These are phyloP conservation scores for Schoenoplectus tabernaemontani DNA, from an alignment of 202 grass and related monocot species.

Conservation along the genomic window DNA sequence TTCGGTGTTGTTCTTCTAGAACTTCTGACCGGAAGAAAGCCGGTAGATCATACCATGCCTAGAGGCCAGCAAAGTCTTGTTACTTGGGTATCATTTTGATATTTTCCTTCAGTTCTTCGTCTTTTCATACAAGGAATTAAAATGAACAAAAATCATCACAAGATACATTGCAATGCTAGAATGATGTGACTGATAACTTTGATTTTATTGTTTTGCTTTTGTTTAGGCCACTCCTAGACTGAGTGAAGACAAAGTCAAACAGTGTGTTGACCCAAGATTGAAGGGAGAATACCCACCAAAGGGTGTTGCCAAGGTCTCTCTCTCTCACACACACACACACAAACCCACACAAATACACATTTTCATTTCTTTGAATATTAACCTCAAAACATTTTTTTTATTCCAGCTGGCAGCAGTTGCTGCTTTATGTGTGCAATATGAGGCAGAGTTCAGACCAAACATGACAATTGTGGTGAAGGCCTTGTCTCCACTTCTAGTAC, in stretches of 20 bases:
- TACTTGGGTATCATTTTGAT: conserved; percentile 50
- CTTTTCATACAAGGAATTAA: neutral
- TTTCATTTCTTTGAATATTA: neutral
- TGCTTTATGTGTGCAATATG: conserved; percentile 79
- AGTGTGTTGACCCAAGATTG: conserved; percentile 75
- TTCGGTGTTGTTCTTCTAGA: conserved; percentile 93
- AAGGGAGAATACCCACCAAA: conserved; percentile 71
- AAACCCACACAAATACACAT: no score
- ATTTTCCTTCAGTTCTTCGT: neutral
- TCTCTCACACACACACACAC: no score
- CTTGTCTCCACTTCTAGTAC: conserved; percentile 57
- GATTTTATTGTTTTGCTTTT: conserved; percentile 18
- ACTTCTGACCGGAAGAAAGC: conserved; percentile 79
- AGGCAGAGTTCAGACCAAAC: conserved; percentile 78
- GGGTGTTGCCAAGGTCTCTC: conserved; percentile 64
- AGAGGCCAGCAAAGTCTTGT: conserved; percentile 83
- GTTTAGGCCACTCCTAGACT: conserved; percentile 63
- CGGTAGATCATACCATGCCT: conserved; percentile 73
- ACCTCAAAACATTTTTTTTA: neutral
- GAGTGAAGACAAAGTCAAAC: conserved; percentile 78
- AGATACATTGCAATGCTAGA: neutral
- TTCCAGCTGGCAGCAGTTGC: conserved; percentile 72
- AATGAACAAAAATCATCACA: neutral
- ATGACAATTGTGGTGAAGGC: conserved; percentile 90
- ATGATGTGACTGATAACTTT: conserved; percentile 12